Percentiles rank a stretch among this genome's conserved stretches.
These are phyloP conservation scores for Mycosphaerelloides madeirae DNA, from an alignment of 2,329 filamentous ascomycete species.

Conservation along the genomic window DNA sequence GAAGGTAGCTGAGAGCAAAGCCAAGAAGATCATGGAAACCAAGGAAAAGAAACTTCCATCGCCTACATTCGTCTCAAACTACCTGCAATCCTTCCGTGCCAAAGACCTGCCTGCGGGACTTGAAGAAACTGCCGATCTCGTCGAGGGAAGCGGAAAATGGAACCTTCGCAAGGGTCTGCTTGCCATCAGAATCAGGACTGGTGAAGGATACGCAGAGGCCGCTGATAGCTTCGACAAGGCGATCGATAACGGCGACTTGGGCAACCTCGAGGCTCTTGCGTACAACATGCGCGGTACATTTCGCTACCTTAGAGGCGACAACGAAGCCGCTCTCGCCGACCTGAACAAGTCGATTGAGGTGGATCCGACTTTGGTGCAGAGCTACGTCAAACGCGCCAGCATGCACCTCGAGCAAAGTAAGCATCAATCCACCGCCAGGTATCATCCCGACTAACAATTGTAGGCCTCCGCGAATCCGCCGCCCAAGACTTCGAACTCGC, in stretches of 20 bases:
- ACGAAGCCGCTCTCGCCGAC: conserved; percentile 73
- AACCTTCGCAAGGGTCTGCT: conserved; percentile 79
- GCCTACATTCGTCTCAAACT: conserved; percentile 96
- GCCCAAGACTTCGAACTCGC: conserved; percentile 83
- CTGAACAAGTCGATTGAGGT: conserved; percentile 91
- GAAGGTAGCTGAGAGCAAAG: conserved; percentile 94
- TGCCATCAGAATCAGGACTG: conserved; percentile 78
- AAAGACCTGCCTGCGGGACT: conserved; percentile 75
- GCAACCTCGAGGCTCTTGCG: conserved; percentile 78
- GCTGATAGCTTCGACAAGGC: conserved; percentile 82
- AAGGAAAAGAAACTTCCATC: conserved; percentile 86
- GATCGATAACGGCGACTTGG: conserved; percentile 73
- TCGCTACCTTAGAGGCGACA: conserved; percentile 85
- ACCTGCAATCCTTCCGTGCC: conserved; percentile 93
- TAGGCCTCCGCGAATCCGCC: conserved; percentile 78
- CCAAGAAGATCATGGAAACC: conserved; percentile 75
- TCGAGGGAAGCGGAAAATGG: conserved; percentile 73
- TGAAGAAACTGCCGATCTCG: conserved; percentile 73
- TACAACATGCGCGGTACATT: conserved; percentile 98
- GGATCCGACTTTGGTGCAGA: conserved; percentile 83
- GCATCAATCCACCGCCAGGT: conserved; percentile 21
- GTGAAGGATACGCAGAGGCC: conserved; percentile 86
- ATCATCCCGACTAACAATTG: conserved; percentile 29
- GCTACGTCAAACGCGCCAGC: conserved; percentile 97
- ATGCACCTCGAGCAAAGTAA: conserved; percentile 90